Percentiles rank a stretch among this genome's conserved stretches.
These are phyloP conservation scores for Aspergillus amoenus DNA, from an alignment of 2,329 filamentous ascomycete species.

Conservation along the genomic window DNA sequence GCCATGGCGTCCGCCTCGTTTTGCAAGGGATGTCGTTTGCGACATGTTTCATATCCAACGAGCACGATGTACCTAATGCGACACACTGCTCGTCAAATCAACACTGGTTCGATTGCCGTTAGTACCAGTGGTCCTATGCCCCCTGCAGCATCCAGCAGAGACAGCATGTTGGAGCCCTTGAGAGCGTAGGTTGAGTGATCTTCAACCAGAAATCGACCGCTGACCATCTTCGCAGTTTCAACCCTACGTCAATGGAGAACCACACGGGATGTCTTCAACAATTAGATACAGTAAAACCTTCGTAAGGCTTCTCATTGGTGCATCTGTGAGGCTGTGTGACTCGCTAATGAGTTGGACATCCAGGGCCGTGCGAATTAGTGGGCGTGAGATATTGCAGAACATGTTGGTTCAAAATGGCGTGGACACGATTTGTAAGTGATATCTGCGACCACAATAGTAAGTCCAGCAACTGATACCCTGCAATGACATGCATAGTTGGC, in stretches of 20 bases:
- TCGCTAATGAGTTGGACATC: not conserved
- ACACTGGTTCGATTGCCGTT: not conserved
- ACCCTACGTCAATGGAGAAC: not conserved
- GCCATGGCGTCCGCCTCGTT: not conserved
- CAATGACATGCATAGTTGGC: constrained; percentile 56
- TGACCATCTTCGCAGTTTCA: not conserved
- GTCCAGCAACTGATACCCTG: not conserved
- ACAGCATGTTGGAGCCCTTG: not conserved
- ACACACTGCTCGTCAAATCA: not conserved
- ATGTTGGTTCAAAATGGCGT: constrained; percentile 95
- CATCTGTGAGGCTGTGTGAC: not conserved
- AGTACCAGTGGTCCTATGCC: not conserved
- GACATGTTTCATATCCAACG: not conserved
- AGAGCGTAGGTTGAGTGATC: not conserved
- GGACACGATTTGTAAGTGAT: constrained; percentile 86
- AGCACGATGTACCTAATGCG: not conserved
- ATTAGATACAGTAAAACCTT: not conserved
- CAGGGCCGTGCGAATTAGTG: constrained; percentile 76
- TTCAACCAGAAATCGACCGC: not conserved
- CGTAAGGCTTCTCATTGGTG: not conserved
- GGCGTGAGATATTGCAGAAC: constrained; percentile 96
- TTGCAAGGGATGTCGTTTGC: not conserved
- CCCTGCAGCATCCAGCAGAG: not conserved
- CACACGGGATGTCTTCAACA: not conserved
- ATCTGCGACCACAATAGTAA: too few relatives aligned